These are phyloP conservation scores for Irpex lacteus DNA, from an alignment of 1,284 basidiomycete genomes.

Conservation along the genomic window DNA sequence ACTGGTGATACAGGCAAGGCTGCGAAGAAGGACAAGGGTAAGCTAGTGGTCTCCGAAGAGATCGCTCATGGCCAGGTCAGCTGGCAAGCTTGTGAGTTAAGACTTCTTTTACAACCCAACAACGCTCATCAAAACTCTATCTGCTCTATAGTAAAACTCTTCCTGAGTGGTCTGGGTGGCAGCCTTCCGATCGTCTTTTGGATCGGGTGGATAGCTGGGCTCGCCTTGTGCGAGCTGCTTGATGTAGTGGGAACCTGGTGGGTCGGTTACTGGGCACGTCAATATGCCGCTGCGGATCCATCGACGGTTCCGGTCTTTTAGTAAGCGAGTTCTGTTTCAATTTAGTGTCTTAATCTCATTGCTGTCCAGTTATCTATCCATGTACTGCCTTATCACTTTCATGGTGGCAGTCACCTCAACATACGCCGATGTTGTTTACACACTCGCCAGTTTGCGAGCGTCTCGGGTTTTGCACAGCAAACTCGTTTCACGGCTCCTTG, in stretches of 20 bases:
- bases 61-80: conserved; percentile 54
- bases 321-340: conserved; percentile 19
- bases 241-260: conserved; percentile 21
- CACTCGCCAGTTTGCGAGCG: conserved; percentile 43
- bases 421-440: conserved; percentile 10
- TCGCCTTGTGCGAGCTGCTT: conserved; percentile 23
- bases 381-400: conserved; percentile 8
- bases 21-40: conserved; percentile 33
- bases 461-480: conserved; percentile 53
- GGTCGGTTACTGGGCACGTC: conserved; percentile 26
- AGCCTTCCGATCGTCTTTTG: conserved; percentile 30
- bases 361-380: conserved; percentile 9
- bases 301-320: conserved; percentile 27
- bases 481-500: conserved; percentile 52
- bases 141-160: conserved; percentile 24
- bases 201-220: conserved; percentile 24
- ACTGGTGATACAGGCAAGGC: conserved; percentile 18
- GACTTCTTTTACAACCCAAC: conserved; percentile 4
- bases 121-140: not conserved
- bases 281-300: conserved; percentile 27
- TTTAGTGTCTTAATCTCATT: not conserved
- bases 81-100: conserved; percentile 36
- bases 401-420: not conserved
- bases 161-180: conserved; percentile 30
- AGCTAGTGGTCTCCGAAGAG: conserved; percentile 58